A percentile compares a stretch with the other conserved stretches of the same genome.
These are phyloP conservation scores for Dalechampia spathulata DNA, from an alignment of 441 rosid genomes.

Conservation along the genomic window DNA sequence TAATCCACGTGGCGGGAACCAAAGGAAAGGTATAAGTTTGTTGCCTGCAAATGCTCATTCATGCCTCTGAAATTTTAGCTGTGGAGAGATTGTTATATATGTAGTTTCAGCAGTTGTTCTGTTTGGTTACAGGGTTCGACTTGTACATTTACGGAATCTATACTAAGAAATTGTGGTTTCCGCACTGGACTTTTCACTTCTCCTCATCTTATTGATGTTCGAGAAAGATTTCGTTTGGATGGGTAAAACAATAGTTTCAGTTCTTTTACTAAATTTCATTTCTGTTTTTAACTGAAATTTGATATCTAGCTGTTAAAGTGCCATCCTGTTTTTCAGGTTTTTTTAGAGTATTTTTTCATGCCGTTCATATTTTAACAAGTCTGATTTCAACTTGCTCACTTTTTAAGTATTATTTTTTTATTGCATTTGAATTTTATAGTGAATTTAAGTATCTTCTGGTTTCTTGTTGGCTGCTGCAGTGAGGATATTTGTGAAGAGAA, in stretches of 20 bases:
- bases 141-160: slow-evolving; percentile 86
- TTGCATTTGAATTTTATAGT: slow-evolving; percentile 5
- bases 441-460: neutral
- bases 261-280: too few relatives aligned
- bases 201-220: slow-evolving; percentile 92
- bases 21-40: slow-evolving; percentile 99
- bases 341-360: neutral
- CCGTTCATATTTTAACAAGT: too few relatives aligned
- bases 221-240: slow-evolving; percentile 88
- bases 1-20: slow-evolving; percentile 95
- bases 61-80: neutral
- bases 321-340: too few relatives aligned
- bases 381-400: neutral
- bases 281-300: neutral
- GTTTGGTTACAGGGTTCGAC: slow-evolving; percentile 64
- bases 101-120: too few relatives aligned
- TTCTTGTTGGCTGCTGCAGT: slow-evolving; percentile 40
- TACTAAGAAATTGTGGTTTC: slow-evolving; percentile 75
- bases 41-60: too few relatives aligned
- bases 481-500: slow-evolving; percentile 79
- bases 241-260: slow-evolving; percentile 36
- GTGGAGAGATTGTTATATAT: neutral
- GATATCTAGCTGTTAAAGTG: too few relatives aligned
- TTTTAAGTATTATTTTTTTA: neutral
- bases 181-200: slow-evolving; percentile 93